phyloP scores from a whole-genome alignment of 768 basidiomycete genomes.

The Crepidotus variabilis region DNA sequence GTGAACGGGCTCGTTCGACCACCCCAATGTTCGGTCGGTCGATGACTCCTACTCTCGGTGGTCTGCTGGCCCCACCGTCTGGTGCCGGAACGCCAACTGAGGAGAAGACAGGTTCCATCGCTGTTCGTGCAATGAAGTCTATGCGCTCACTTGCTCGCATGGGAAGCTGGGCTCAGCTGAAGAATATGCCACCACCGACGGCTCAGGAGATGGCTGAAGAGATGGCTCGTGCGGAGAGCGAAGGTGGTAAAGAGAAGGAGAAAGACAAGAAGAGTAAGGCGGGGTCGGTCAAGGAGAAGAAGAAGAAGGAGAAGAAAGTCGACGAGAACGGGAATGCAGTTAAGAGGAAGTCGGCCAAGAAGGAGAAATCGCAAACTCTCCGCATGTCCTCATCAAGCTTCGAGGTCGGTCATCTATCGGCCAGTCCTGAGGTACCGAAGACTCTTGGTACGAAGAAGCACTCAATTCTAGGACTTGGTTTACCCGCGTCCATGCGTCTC shows the following conservation, averaged over 20 bases:
- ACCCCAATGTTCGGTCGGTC: conserved; percentile 28
- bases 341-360: conserved; percentile 19
- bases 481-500: conserved; percentile 52
- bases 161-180: conserved; percentile 66
- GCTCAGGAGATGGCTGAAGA: conserved; percentile 20
- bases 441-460: conserved; percentile 55
- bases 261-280: conserved; percentile 26
- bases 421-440: conserved; percentile 25
- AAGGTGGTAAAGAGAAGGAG: conserved; percentile 35
- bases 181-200: conserved; percentile 20
- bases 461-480: conserved; percentile 57
- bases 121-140: conserved; percentile 73
- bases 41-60: conserved; percentile 24
- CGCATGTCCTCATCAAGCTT: conserved; percentile 62
- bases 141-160: conserved; percentile 71
- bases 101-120: conserved; percentile 55
- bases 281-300: conserved; percentile 23
- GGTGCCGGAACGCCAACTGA: conserved; percentile 13
- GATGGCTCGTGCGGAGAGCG: conserved; percentile 29
- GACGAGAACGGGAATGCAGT: conserved; percentile 16
- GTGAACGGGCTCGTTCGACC: conserved; percentile 8
- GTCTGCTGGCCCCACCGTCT: conserved; percentile 32
- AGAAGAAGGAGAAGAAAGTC: conserved; percentile 32
- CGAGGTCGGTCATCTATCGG: conserved; percentile 57
- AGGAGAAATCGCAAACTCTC: conserved; percentile 28